Evolutionary conservation across 2,329 filamentous ascomycete genomes (phyloP), one percentile per base, ranked within the genome.

Genomic region (Alternaria conjuncta): DNA sequence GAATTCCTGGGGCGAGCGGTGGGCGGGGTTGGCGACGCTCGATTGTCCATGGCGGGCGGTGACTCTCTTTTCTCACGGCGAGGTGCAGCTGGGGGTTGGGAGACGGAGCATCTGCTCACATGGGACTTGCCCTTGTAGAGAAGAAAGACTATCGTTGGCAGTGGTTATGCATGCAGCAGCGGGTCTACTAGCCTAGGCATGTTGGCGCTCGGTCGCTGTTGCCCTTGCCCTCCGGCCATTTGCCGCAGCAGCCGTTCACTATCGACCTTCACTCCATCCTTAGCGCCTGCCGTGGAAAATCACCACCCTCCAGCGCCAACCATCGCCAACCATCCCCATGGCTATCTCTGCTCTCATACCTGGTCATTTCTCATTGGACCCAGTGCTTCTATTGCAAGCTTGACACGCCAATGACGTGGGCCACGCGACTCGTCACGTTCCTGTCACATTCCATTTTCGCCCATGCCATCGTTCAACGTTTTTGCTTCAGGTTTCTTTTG

Each of bases 11-110:
- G 71, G 61, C 74, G 71, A 53, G 73, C 62, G 43, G 70, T 69
- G 54, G 76, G 74, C 72, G 77, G 76, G 71, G 77, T 73, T 46
- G 75, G 68, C 61, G 75, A 75, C 36, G 71, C 66, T 69, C 72
- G 70, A 63, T 67, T 68, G 63, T 74, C 71, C 77, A 79, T 79
- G 68, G 67, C 68, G 67, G 67, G 63, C 68, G 58, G 45, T 49
- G 55, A 54, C 57, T 56, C 45, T 49, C 47, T 53, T 28, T 53
- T 58, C 49, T 56, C 30, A 44, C 69, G 50, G 64, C 64, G 67
- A 58, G 57, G 65, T 61, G 63, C 65, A 65, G 63, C 58, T 45
- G 41, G 59, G 65, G 55, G 45, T 60, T 54, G 60, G 43, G 30
- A 59, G 58, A 62, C 47, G 60, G 60, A 62, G 63, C 61, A 61